A percentile compares a stretch with the other conserved stretches of the same genome.
Evolutionary conservation across 2,329 filamentous ascomycete species (phyloP).

Genomic region (Diaporthe sp.): DNA sequence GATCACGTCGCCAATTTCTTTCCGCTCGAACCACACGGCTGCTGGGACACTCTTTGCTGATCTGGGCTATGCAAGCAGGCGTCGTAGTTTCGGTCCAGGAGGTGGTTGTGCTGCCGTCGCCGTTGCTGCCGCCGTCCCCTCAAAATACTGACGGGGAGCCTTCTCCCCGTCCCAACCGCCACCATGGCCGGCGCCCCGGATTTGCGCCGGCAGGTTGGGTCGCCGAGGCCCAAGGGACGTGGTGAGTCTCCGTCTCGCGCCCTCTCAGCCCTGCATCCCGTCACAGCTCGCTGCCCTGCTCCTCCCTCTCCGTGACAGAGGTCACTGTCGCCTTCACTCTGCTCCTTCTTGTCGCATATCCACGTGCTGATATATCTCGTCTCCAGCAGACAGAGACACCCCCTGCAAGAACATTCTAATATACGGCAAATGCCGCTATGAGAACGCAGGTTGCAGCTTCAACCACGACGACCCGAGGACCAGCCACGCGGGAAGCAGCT

Average conservation of each 20-base stretch:
- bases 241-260: slow-evolving; percentile 54
- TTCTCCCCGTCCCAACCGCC: slow-evolving; percentile 46
- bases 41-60: slow-evolving; percentile 35
- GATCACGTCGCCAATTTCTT: not conserved
- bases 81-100: slow-evolving; percentile 58
- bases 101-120: slow-evolving; percentile 35
- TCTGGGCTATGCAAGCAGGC: slow-evolving; percentile 49
- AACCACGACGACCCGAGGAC: slow-evolving; percentile 76
- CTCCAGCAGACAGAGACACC: slow-evolving; percentile 78
- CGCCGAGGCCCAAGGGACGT: slow-evolving; percentile 68
- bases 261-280: not conserved
- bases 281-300: not conserved
- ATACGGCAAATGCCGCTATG: slow-evolving; percentile 92
- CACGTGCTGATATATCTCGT: slow-evolving; percentile 36
- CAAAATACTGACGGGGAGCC: slow-evolving; percentile 60
- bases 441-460: slow-evolving; percentile 91
- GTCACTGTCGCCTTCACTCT: not conserved
- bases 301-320: slow-evolving; percentile 29
- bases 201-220: slow-evolving; percentile 66
- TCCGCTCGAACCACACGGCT: not conserved
- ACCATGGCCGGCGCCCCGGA: slow-evolving; percentile 49
- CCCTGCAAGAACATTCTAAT: slow-evolving; percentile 93
- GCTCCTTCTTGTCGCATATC: not conserved
- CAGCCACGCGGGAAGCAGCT: slow-evolving; percentile 30
- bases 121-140: slow-evolving; percentile 26